Evolutionary conservation across 1,284 basidiomycete species (phyloP).

Genomic region (Ceratobasidium sp.): DNA sequence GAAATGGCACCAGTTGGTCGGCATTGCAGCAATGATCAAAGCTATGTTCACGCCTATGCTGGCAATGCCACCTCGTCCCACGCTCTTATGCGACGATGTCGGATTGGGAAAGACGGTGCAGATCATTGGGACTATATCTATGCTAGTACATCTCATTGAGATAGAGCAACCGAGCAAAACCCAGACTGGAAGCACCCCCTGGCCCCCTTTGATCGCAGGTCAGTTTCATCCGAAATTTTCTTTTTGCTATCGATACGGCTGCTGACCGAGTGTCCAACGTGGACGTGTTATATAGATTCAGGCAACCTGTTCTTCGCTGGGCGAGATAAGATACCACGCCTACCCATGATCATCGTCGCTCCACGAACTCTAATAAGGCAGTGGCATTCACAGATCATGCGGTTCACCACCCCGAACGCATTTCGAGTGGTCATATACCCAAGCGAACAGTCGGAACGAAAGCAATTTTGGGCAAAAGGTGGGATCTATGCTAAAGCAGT

Average conservation of each 20-base stretch:
- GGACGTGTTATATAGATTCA: not conserved
- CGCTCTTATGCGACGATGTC: conserved; percentile 10
- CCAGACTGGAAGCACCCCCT: not conserved
- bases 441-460: not conserved
- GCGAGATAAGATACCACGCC: not conserved
- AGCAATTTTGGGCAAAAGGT: not conserved
- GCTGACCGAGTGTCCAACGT: not conserved
- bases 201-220: conserved; percentile 8
- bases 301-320: conserved; percentile 24
- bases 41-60: not conserved
- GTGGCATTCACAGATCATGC: not conserved
- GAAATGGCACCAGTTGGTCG: not conserved
- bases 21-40: not conserved
- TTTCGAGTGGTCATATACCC: conserved; percentile 12
- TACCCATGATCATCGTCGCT: not conserved
- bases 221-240: not conserved
- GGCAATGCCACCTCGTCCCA: not conserved
- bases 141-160: conserved; percentile 13
- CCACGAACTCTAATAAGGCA: conserved; percentile 2
- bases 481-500: not conserved
- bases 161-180: not conserved
- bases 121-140: not conserved
- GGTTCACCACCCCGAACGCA: not conserved
- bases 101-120: conserved; percentile 18
- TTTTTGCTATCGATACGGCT: not conserved